These are phyloP conservation scores for Xerocomellus dryophilus DNA, from an alignment of 768 basidiomycete genomes.

Conservation along the genomic window DNA sequence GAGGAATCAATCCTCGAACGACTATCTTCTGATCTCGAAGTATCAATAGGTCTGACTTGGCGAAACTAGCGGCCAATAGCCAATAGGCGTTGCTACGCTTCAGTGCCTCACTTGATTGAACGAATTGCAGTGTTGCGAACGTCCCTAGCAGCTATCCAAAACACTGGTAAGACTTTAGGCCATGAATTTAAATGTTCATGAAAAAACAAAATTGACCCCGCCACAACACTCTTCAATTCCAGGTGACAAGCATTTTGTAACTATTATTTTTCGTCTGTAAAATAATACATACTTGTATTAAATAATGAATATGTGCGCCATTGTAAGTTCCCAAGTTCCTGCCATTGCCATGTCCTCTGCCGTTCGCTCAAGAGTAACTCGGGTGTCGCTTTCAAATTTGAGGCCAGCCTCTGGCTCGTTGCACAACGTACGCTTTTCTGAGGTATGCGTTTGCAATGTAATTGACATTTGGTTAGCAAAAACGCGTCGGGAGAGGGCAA, in stretches of 20 bases:
- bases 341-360: constrained; percentile 34
- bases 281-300: background rate
- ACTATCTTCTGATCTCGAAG: no score
- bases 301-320: no score
- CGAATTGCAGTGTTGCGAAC: no score
- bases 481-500: constrained; percentile 92
- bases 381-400: constrained; percentile 68
- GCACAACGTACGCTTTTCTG: constrained; percentile 51
- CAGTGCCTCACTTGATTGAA: no score
- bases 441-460: background rate
- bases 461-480: constrained; percentile 55
- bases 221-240: no score
- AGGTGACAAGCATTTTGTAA: background rate
- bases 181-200: no score
- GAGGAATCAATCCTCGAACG: background rate
- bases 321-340: background rate
- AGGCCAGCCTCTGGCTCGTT: constrained; percentile 67
- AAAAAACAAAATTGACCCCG: no score
- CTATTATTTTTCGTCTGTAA: background rate
- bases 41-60: no score
- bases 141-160: background rate
- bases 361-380: constrained; percentile 32
- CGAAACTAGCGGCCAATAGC: no score
- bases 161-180: background rate
- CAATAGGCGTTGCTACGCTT: background rate